A percentile compares a stretch with the other conserved stretches of the same genome.
Evolutionary conservation across 1,284 basidiomycete species (phyloP).

Genomic region (Marasmius fiardii): DNA sequence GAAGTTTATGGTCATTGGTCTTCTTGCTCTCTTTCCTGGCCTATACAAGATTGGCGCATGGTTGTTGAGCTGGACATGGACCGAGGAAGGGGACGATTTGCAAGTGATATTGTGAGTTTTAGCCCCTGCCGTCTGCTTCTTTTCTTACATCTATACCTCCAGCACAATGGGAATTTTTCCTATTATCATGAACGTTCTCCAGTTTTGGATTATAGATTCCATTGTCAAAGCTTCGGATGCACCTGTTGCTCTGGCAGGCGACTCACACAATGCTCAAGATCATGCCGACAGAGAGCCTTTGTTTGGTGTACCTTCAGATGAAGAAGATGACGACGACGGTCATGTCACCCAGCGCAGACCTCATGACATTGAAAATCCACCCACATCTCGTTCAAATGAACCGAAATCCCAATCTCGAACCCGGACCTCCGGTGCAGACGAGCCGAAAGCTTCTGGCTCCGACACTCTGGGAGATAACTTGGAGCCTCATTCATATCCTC

Average conservation of each 20-base stretch:
- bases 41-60: slow-evolving; percentile 77
- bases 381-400: slow-evolving; percentile 32
- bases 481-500: slow-evolving; percentile 59
- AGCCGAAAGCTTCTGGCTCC: slow-evolving; percentile 30
- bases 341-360: slow-evolving; percentile 18
- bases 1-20: slow-evolving; percentile 81
- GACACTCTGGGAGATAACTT: slow-evolving; percentile 24
- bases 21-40: slow-evolving; percentile 71
- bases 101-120: slow-evolving; percentile 80
- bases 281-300: slow-evolving; percentile 57
- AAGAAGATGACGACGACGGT: slow-evolving; percentile 52
- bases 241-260: slow-evolving; percentile 30
- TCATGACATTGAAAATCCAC: slow-evolving; percentile 46
- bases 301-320: slow-evolving; percentile 44
- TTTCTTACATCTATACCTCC: slow-evolving; percentile 12
- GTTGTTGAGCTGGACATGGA: slow-evolving; percentile 79
- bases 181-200: slow-evolving; percentile 87
- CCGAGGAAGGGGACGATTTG: slow-evolving; percentile 50
- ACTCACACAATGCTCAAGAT: slow-evolving; percentile 29
- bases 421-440: slow-evolving; percentile 24
- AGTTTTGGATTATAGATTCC: slow-evolving; percentile 87
- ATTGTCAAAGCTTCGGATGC: slow-evolving; percentile 71
- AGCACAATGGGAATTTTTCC: slow-evolving; percentile 94
- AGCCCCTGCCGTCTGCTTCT: background rate
- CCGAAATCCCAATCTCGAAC: slow-evolving; percentile 24